Percentiles rank a stretch among this genome's conserved stretches.
phyloP scores from a whole-genome alignment of 345 rosid genomes.

The Populus pruinosa region DNA sequence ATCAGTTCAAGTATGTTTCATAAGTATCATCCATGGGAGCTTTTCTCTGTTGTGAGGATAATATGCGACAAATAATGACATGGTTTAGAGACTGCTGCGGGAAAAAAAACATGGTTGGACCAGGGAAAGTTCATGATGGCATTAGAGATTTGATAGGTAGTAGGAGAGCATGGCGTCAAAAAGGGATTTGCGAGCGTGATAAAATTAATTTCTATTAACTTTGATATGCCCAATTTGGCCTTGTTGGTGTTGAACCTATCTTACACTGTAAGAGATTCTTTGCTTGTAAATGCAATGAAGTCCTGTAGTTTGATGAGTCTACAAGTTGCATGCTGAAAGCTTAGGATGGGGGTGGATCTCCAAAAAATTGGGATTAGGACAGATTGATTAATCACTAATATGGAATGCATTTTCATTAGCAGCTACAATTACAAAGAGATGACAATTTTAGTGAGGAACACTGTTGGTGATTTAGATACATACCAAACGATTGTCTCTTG shows the following conservation, averaged over 20 bases:
- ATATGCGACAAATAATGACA: background rate
- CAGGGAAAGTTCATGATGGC: background rate
- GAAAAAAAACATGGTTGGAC: background rate
- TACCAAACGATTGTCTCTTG: constrained; percentile 41
- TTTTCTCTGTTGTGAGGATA: background rate
- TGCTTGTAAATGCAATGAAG: background rate
- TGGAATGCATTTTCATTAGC: background rate
- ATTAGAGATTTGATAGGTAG: background rate
- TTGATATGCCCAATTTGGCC: background rate
- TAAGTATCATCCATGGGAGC: background rate
- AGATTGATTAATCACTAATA: background rate
- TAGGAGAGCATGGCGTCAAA: background rate
- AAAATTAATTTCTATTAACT: background rate
- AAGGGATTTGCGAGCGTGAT: background rate
- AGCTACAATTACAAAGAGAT: background rate
- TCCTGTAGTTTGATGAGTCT: background rate
- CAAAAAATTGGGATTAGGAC: background rate
- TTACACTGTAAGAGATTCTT: background rate
- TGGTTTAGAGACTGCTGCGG: background rate
- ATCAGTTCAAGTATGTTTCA: background rate
- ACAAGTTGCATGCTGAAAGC: background rate
- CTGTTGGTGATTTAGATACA: background rate
- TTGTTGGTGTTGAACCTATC: background rate
- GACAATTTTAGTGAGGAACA: background rate
- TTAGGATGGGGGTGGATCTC: background rate